Base-by-base conservation (phyloP, 2,329 filamentous ascomycete species). In the Colletotrichum higginsianum region DNA sequence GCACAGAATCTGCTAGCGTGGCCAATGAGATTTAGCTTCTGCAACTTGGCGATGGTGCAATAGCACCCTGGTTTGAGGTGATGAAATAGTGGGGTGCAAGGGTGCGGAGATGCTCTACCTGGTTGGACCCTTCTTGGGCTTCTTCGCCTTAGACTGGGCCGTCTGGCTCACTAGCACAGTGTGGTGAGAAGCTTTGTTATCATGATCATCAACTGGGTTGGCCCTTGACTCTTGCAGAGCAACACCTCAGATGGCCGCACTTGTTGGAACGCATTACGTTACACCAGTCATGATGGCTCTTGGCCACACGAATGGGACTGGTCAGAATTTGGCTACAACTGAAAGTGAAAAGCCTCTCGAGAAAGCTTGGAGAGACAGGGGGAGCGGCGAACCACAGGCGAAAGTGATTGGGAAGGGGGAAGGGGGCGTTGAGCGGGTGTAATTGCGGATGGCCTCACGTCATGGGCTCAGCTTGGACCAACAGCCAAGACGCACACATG, bases 41-140 rank as follows among this genome's bases (percentile, higher is more conserved):
- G 68, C 64, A 72, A 72, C 63, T 56, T 57, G 46, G 61, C 68
- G 72, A 73, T 73, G 71, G 71, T 72, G 71, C 71, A 72, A 73
- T 73, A 66, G 46, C 35, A 72, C 47, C 71, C 68, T 67, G 53
- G 68, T 62, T 72, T 73, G 72, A 73, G 61, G 72, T 63, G 62
- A 73, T 73, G 53, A 44, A 23, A 44, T 26, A 68, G 68, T 71
- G 68, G 68, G 21, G 65, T 5, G 16, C 9, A 46, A 23, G 46
- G 63, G 46, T 55, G 52, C 68, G 38, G 52, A 68, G 65, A 68
- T 71, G 65, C 65, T 67, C 68, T 62, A 62, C 42, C 50, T 67
- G 68, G 38, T 71, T 71, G 64, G 68, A 8, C 49, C 70, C 18
- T 61, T 60, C 52, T 38, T 35, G n/a, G 23, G 50, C 38, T 12